Base-by-base conservation (phyloP, 1,284 basidiomycete species). In the Ustilago trichophora region DNA sequence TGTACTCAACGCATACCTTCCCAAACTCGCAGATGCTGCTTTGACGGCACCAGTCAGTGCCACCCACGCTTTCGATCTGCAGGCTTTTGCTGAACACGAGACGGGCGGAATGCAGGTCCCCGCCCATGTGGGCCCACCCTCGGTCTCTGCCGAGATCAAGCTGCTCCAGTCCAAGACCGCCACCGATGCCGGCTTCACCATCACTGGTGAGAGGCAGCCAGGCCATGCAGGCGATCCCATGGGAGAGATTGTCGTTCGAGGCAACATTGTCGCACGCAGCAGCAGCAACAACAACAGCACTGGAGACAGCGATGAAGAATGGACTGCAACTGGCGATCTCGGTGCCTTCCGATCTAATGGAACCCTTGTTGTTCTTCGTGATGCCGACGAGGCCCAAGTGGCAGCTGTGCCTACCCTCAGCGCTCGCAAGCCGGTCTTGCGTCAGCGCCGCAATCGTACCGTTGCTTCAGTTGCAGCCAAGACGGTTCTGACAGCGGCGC, bases 71-170 rank as follows among this genome's bases (percentile, higher is more conserved):
- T 69, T 70, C 45, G 79, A 81, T 40, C 50, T 81, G 6, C 79
- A 81, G 33, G 75, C 75, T 2, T 81, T 81, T 52, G 71, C 72
- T 18, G 52, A 60, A 13, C 63, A 72, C 51, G 62, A 69, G 36
- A 42, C 67, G 3, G 56, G 46, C 2, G 56, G 54, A 15, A 68
- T 73, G 44, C 57, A 69, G 43, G 45, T 71, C 15, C 66, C 65
- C 2, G 67, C 75, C 9, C 75, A 78, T 26, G 73, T 74, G 10
- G 79, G 79, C n/a, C 75, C 79, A 7, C 76, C 79, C 12, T 56
- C 65, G 11, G 77, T 80, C 19, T 47, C 70, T 29, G 46, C 63
- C 35, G 79, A 81, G 47, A 6, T 80, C 33, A 81, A 80, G 62
- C 58, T 81, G 6, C 63, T 72, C n/a, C 53, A 78, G 37, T 65